These are phyloP conservation scores for Ophiostoma populinum DNA, from an alignment of 2,329 filamentous ascomycete species.

Conservation along the genomic window DNA sequence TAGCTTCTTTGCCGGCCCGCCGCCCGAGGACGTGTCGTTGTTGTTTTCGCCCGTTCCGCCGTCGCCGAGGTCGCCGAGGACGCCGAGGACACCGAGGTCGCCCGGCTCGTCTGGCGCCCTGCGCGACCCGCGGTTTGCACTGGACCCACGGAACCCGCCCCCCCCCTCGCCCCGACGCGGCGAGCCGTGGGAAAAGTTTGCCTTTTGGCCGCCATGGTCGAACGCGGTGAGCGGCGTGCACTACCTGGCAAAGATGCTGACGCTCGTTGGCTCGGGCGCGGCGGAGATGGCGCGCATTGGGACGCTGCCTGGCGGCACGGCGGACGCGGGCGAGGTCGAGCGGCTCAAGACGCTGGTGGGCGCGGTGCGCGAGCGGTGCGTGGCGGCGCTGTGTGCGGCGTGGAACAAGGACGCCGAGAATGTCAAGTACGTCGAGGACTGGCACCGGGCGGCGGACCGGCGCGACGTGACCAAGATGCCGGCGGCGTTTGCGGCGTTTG, in stretches of 20 bases:
- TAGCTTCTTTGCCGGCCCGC: slow-evolving; percentile 71
- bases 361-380: slow-evolving; percentile 65
- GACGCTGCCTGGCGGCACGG: slow-evolving; percentile 34
- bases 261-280: slow-evolving; percentile 69
- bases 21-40: slow-evolving; percentile 76
- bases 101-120: slow-evolving; percentile 17
- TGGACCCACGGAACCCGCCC: slow-evolving; percentile 63
- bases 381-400: slow-evolving; percentile 69
- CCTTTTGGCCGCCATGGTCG: slow-evolving; percentile 88
- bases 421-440: slow-evolving; percentile 84
- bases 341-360: slow-evolving; percentile 60
- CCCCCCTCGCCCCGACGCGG: slow-evolving; percentile 61
- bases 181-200: slow-evolving; percentile 81
- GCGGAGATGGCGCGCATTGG: slow-evolving; percentile 65
- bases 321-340: slow-evolving; percentile 44
- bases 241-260: slow-evolving; percentile 68
- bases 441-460: slow-evolving; percentile 67
- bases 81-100: too few species aligned
- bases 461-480: slow-evolving; percentile 88
- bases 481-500: slow-evolving; percentile 66
- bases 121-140: slow-evolving; percentile 59
- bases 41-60: slow-evolving; percentile 66
- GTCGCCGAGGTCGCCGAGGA: slow-evolving; percentile 56
- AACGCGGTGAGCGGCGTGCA: slow-evolving; percentile 87
- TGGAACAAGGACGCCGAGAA: slow-evolving; percentile 92